A percentile compares a stretch with the other conserved stretches of the same genome.
These are phyloP conservation scores for Globisporangium spiculum DNA, from an alignment of 352 stramenopile species.

Conservation along the genomic window DNA sequence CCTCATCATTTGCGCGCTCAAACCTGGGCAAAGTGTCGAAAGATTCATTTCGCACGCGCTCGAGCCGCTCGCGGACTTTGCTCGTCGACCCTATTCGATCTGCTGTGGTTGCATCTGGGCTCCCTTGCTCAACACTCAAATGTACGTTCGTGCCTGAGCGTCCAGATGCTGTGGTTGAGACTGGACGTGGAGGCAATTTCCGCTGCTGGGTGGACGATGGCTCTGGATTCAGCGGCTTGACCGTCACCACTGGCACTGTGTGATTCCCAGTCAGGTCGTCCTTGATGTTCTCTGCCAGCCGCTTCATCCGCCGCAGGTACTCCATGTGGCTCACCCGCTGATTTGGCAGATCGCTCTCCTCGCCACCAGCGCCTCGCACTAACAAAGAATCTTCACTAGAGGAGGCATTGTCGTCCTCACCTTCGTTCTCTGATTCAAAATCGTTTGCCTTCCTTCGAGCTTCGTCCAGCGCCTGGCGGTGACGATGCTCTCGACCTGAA, in stretches of 20 bases:
- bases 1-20: neutral
- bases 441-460: conserved; percentile 14
- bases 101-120: neutral
- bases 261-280: conserved; percentile 38
- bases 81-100: conserved; percentile 20
- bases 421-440: neutral
- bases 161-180: neutral
- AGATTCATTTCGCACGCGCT: conserved; percentile 25
- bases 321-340: conserved; percentile 67
- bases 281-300: conserved; percentile 61
- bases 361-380: conserved; percentile 29
- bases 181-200: neutral
- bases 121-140: neutral
- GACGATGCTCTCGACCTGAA: conserved; percentile 14
- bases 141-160: neutral
- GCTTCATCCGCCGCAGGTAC: conserved; percentile 67
- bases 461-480: conserved; percentile 31
- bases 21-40: conserved; percentile 2
- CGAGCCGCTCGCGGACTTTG: conserved; percentile 33
- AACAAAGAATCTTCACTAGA: neutral
- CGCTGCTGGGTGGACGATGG: neutral
- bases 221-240: neutral
- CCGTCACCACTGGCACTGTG: neutral
- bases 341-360: conserved; percentile 45
- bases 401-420: neutral